phyloP scores from a whole-genome alignment of 176 grass and related monocot species.

The Tuctoria greenei region DNA sequence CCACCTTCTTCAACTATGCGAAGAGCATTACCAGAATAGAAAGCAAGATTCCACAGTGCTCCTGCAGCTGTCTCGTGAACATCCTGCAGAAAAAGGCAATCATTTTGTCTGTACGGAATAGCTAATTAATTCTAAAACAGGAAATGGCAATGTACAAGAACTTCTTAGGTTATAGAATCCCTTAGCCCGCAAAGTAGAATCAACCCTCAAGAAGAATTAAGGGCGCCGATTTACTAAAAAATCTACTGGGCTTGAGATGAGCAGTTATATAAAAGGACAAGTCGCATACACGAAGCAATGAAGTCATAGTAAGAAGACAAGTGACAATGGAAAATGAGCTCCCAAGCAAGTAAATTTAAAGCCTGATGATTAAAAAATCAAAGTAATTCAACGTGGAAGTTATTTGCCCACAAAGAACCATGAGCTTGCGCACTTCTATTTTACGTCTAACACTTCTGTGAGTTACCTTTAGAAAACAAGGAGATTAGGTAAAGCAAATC shows the following conservation, averaged over 20 bases:
- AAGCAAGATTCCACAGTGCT: slow-evolving; percentile 99
- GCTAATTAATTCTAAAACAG: background rate
- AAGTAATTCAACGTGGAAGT: slow-evolving; percentile 18
- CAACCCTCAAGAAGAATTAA: slow-evolving; percentile 22
- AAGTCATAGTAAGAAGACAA: slow-evolving; percentile 1
- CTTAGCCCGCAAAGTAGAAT: slow-evolving; percentile 1
- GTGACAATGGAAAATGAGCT: background rate
- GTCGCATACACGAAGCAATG: background rate
- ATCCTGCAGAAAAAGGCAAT: slow-evolving; percentile 59
- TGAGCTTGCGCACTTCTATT: slow-evolving; percentile 8
- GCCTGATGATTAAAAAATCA: slow-evolving; percentile 13
- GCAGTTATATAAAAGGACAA: slow-evolving; percentile 15
- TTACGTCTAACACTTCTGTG: background rate
- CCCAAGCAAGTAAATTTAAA: slow-evolving; percentile 18
- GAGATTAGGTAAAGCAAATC: background rate
- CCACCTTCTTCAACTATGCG: slow-evolving; percentile 96
- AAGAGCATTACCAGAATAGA: slow-evolving; percentile 88
- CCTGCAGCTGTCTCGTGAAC: slow-evolving; percentile 99
- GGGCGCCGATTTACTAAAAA: background rate
- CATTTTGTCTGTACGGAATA: background rate
- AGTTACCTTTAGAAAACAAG: slow-evolving; percentile 1
- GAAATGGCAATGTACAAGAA: slow-evolving; percentile 20
- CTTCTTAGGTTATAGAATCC: background rate
- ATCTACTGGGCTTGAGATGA: slow-evolving; percentile 21
- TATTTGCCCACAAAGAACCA: background rate